Percentiles rank a stretch among this genome's conserved stretches.
Evolutionary conservation across 176 grass and related monocot species (phyloP).

Genomic region (Alopecurus myosuroides): DNA sequence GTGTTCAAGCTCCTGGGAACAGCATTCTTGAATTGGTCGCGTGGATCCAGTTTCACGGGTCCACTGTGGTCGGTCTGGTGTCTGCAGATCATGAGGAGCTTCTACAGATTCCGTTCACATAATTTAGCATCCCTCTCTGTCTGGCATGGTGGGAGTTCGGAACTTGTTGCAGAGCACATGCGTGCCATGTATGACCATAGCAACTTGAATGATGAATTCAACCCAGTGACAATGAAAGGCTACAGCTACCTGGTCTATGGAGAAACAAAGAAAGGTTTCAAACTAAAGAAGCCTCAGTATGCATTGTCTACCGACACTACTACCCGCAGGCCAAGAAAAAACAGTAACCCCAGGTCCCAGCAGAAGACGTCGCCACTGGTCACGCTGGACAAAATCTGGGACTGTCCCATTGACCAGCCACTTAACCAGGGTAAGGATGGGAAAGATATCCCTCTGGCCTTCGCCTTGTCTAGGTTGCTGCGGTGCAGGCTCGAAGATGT

Average conservation of each 20-base stretch:
- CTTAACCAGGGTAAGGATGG: not conserved
- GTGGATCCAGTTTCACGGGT: not conserved
- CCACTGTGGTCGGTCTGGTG: not conserved
- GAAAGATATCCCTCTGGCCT: not conserved
- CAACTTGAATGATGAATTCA: too few species aligned
- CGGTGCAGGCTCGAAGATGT: not conserved
- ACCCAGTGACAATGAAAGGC: not conserved
- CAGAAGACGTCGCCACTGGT: not conserved
- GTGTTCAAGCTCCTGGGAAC: not conserved
- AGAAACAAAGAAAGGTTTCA: not conserved
- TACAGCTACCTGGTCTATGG: slow-evolving; percentile 24
- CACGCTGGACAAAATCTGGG: slow-evolving; percentile 11
- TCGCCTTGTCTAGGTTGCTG: not conserved
- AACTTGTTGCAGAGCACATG: not conserved
- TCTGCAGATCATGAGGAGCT: slow-evolving; percentile 6
- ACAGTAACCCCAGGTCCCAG: not conserved
- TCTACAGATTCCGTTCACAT: not conserved
- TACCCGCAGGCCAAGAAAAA: not conserved
- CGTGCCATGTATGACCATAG: not conserved
- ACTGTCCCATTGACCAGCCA: not conserved
- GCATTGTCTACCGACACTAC: not conserved
- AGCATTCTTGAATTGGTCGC: not conserved
- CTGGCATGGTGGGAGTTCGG: slow-evolving; percentile 12
- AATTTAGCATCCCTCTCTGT: accelerated
- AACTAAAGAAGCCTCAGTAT: not conserved